Percentiles rank a stretch among this genome's conserved stretches.
These are phyloP conservation scores for Xylariaceae sp. DNA, from an alignment of 2,329 filamentous ascomycete genomes.

Conservation along the genomic window DNA sequence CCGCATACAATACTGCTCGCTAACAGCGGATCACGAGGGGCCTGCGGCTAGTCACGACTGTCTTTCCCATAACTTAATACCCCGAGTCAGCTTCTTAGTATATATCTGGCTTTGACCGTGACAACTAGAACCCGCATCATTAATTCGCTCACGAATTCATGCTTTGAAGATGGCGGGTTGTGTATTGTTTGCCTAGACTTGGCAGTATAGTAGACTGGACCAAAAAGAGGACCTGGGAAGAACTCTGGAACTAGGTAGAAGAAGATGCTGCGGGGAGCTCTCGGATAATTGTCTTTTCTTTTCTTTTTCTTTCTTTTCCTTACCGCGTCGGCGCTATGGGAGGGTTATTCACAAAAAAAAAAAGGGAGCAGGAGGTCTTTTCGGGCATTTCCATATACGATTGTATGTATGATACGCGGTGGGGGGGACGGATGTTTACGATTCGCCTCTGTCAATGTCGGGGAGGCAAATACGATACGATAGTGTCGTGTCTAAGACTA, in stretches of 20 bases:
- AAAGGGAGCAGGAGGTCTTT: conserved; percentile 12
- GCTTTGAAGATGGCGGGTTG: conserved; percentile 6
- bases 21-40: conserved; percentile 11
- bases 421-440: conserved; percentile 10
- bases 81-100: conserved; percentile 4
- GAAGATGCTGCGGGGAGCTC: conserved; percentile 3
- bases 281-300: conserved; percentile 8
- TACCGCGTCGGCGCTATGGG: conserved; percentile 17
- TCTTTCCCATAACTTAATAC: conserved; percentile 11
- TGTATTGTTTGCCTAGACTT: conserved; percentile 16
- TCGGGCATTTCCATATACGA: conserved; percentile 16
- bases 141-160: conserved; percentile 11
- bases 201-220: conserved; percentile 17
- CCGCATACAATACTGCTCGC: conserved; percentile 43
- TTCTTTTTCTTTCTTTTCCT: too few species aligned
- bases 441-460: not conserved
- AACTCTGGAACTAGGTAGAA: conserved; percentile 4
- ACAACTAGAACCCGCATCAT: conserved; percentile 10
- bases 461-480: conserved; percentile 7
- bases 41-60: conserved; percentile 5
- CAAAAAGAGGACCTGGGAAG: conserved; percentile 6
- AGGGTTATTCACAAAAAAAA: not conserved
- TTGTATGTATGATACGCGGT: conserved; percentile 17
- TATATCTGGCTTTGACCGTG: conserved; percentile 5
- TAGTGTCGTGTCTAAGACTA: not conserved